A percentile compares a stretch with the other conserved stretches of the same genome.
Conservation (phyloP, 2,329 filamentous ascomycete genomes). For the Exophiala sideris region DNA sequence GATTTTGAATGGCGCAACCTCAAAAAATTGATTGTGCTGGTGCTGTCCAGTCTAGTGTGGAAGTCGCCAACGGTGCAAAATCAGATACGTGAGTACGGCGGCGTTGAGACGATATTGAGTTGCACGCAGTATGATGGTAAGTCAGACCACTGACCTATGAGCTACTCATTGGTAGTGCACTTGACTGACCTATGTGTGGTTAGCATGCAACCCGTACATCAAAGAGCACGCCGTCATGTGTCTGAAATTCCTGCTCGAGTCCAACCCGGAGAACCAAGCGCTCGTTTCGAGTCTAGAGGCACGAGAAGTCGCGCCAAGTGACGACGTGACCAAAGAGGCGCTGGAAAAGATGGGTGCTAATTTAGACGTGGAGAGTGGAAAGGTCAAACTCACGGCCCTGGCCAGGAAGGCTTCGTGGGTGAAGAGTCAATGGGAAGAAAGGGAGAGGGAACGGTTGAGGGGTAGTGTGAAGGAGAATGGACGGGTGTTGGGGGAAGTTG, state of each 20-base stretch:
- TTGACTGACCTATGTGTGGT: not conserved
- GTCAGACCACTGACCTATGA: too few species aligned
- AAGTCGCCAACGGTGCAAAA: conserved; percentile 80
- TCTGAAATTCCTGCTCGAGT: conserved; percentile 66
- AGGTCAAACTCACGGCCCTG: conserved; percentile 23
- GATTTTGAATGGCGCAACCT: conserved; percentile 75
- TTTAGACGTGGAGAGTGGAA: conserved; percentile 42
- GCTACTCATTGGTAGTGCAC: too few species aligned
- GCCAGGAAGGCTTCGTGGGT: not conserved
- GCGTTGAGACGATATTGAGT: conserved; percentile 81
- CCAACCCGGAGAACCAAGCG: conserved; percentile 51
- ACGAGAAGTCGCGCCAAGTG: conserved; percentile 37
- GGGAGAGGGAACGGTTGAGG: not conserved
- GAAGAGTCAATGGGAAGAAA: not conserved
- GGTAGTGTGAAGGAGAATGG: not conserved
- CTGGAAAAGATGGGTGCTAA: conserved; percentile 43
- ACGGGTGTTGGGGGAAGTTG: not conserved
- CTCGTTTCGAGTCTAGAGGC: conserved; percentile 50
- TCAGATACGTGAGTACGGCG: conserved; percentile 80
- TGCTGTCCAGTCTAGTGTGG: conserved; percentile 84
- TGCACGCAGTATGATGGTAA: conserved; percentile 88
- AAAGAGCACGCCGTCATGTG: conserved; percentile 87
- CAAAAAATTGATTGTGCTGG: conserved; percentile 88
- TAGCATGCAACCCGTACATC: conserved; percentile 71
- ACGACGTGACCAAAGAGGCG: conserved; percentile 38